Evolutionary conservation across 2,329 filamentous ascomycete species (phyloP), one percentile per base, ranked within the genome.

Genomic region (Alternaria dauci): DNA sequence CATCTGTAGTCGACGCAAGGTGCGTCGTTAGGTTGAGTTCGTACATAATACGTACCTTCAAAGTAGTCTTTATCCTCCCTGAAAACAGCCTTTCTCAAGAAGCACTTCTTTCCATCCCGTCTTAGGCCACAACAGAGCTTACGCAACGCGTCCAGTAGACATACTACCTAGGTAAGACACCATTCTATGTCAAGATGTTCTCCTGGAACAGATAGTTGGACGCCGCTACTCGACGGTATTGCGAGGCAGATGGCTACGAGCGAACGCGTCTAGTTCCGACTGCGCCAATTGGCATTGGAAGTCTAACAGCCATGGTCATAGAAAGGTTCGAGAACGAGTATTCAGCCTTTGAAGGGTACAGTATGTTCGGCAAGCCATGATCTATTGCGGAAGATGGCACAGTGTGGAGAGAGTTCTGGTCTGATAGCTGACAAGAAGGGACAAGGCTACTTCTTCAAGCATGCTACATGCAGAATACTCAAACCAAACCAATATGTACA

Each of bases 381-480:
- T 9, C 4, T 14, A 23, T 3, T 18, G 44, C 18, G 28, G 28
- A 16, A 36, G 46, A 23, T 20, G 20, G 46, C 46, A 18, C 8
- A 25, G 18, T 34, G 30, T 48, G 8, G 7, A 3, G 18, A 14
- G 12, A 0, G 23, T 26, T 26, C 12, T 16, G 6, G 3, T 48
- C 4, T 36, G 5, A 20, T 23, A 32, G 44, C 28, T 6, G 39
- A 42, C 39, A 25, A 42, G 20, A 42, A 1, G 12, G 8, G 18
- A 16, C 4, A 20, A 34, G 12, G n/a, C 5, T 6, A 28, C 11
- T 12, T 46, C 30, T 25, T n/a, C 36, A 28, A 5, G 20, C 25
- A 55, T 44, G 57, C 46, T 53, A 58, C 39, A 11, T 53, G 23
- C 47, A 50, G 5, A 5, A 53, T 18, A 7, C 11, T 12, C 3